Conservation (phyloP, 768 basidiomycete species). For the Symmetrospora coprosmae region DNA sequence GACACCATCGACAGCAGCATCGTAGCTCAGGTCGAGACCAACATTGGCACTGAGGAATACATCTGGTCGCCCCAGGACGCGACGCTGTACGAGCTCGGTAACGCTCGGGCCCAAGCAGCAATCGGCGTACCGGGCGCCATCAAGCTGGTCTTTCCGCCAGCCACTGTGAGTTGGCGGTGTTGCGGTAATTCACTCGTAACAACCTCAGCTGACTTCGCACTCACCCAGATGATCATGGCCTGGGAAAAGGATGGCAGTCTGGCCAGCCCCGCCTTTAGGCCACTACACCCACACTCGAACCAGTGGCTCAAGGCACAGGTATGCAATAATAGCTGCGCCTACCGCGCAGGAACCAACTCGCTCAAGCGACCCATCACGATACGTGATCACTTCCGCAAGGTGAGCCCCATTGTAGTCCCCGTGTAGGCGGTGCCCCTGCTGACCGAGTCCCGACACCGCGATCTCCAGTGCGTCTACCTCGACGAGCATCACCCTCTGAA, state of each 20-base stretch:
- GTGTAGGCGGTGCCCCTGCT: too few relatives aligned
- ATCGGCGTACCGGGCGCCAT: not conserved
- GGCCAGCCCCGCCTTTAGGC: conserved; percentile 19
- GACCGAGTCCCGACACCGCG: not conserved
- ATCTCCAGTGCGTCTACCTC: conserved; percentile 14
- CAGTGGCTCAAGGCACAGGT: conserved; percentile 23
- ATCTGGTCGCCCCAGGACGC: conserved; percentile 18
- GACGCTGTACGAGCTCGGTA: conserved; percentile 14
- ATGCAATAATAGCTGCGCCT: conserved; percentile 16
- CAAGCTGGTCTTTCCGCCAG: conserved; percentile 15
- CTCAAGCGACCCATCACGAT: conserved; percentile 23
- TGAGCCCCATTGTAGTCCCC: not conserved
- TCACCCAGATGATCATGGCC: conserved; percentile 17
- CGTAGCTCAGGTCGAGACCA: conserved; percentile 12
- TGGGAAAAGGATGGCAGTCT: conserved; percentile 21
- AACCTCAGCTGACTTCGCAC: too few relatives aligned
- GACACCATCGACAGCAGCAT: conserved; percentile 7
- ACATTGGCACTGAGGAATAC: conserved; percentile 1
- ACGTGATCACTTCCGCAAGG: conserved; percentile 23
- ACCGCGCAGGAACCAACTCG: conserved; percentile 11
- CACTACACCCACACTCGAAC: conserved; percentile 17
- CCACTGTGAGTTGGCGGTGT: too few relatives aligned
- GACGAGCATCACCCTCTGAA: conserved; percentile 22
- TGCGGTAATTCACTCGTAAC: too few relatives aligned
- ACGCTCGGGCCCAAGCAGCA: conserved; percentile 5